Evolutionary conservation across 805 yeast genomes (phyloP).

Genomic region (Candida ipomoeae): DNA sequence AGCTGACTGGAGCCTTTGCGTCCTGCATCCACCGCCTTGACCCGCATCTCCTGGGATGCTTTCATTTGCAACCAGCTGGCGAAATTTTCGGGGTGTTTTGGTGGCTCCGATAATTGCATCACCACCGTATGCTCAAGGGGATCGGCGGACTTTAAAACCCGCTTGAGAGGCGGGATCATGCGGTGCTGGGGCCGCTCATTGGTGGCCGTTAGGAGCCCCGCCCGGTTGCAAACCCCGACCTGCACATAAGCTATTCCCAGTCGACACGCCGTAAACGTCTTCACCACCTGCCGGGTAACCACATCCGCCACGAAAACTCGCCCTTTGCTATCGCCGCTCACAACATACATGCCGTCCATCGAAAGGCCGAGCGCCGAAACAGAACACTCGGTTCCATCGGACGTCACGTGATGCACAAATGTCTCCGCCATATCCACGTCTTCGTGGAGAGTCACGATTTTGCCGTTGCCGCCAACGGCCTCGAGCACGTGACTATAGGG

Average conservation of each 20-base stretch:
- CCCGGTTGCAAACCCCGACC: constrained; percentile 20
- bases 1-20: constrained; percentile 23
- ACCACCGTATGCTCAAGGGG: constrained; percentile 43
- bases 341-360: constrained; percentile 67
- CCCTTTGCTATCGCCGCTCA: constrained; percentile 76
- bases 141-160: constrained; percentile 46
- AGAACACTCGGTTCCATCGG: neutral
- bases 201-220: constrained; percentile 12
- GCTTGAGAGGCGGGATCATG: constrained; percentile 60
- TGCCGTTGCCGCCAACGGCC: constrained; percentile 56
- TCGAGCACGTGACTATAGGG: constrained; percentile 43
- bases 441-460: constrained; percentile 46
- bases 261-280: constrained; percentile 45
- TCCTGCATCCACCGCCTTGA: constrained; percentile 23
- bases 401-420: constrained; percentile 45
- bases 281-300: constrained; percentile 62
- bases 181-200: constrained; percentile 38
- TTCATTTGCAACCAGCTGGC: constrained; percentile 48
- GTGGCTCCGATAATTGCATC: constrained; percentile 29
- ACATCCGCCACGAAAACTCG: constrained; percentile 64
- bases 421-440: constrained; percentile 50
- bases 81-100: constrained; percentile 33
- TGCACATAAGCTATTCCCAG: constrained; percentile 32
- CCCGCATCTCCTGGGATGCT: constrained; percentile 48
- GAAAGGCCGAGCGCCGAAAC: constrained; percentile 58